Evolutionary conservation across 192 early-diverging fungal species (phyloP).

Genomic region (Haplosporangium gracile): DNA sequence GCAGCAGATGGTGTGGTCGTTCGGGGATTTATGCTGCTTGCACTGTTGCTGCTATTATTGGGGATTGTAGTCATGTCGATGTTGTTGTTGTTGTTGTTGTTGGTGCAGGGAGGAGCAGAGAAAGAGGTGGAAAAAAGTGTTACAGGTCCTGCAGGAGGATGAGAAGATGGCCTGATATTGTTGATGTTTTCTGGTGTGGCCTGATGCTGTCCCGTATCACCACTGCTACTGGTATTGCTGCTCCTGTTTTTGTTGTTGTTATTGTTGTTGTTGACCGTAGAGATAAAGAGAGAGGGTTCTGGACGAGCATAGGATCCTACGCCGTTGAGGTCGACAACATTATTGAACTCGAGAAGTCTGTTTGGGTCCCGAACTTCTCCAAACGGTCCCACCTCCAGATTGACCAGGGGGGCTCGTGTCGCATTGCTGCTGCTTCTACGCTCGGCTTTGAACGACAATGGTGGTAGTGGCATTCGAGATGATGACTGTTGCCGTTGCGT

Average conservation of each 20-base stretch:
- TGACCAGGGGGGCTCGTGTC: no score
- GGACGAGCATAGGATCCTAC: background rate
- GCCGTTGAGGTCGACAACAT: background rate
- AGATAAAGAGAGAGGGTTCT: background rate
- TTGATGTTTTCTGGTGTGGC: background rate
- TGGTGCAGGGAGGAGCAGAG: no score
- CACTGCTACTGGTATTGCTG: background rate
- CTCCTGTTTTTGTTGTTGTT: no score
- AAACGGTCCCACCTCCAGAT: conserved; percentile 11
- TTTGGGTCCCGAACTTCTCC: background rate
- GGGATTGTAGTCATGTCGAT: background rate
- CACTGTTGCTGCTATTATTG: background rate
- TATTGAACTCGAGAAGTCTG: background rate
- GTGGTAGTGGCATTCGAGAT: background rate
- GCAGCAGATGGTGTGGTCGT: background rate
- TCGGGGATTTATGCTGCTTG: background rate
- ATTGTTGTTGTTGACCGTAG: background rate
- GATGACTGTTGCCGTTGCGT: background rate
- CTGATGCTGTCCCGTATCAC: background rate
- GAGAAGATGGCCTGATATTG: background rate
- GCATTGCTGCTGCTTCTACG: no score
- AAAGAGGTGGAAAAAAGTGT: background rate
- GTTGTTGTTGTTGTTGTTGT: background rate
- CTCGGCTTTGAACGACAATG: background rate
- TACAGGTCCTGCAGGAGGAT: background rate